Conservation (phyloP, 1,139 yeast species). For the Debaryomyces subglobosus region DNA sequence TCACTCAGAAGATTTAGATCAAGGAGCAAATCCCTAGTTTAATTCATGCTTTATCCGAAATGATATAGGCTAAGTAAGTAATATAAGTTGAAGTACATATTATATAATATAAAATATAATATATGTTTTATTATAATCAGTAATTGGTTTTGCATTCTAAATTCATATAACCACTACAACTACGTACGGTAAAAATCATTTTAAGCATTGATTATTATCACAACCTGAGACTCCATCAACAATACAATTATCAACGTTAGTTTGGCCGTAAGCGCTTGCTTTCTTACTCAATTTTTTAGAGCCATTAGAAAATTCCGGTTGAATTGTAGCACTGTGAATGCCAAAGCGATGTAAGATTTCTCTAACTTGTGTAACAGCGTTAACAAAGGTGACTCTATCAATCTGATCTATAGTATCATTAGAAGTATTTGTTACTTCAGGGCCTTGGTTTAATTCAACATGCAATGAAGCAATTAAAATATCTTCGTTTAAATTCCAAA, state of each 20-base stretch:
- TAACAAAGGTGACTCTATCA: constrained; percentile 54
- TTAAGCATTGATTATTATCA: constrained; percentile 33
- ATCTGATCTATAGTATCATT: constrained; percentile 29
- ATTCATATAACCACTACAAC: not conserved
- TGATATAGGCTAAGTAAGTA: no score
- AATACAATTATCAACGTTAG: constrained; percentile 33
- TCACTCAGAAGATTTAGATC: not conserved
- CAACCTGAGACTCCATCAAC: constrained; percentile 43
- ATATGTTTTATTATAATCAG: not conserved
- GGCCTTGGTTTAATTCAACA: constrained; percentile 57
- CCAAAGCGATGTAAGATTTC: constrained; percentile 81
- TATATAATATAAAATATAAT: not conserved
- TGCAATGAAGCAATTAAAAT: constrained; percentile 88
- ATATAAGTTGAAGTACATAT: not conserved
- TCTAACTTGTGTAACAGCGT: constrained; percentile 77
- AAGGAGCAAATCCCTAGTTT: not conserved
- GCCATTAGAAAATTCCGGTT: constrained; percentile 68
- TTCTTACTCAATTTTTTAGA: constrained; percentile 12
- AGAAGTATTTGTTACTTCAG: constrained; percentile 44
- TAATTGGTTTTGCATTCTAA: not conserved
- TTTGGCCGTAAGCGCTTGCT: constrained; percentile 36
- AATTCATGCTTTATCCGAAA: not conserved
- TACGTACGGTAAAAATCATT: not conserved
- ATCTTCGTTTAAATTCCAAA: constrained; percentile 94
- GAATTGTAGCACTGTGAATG: constrained; percentile 92